Conservation (phyloP, 805 yeast genomes). For the Lachancea mirantina region DNA sequence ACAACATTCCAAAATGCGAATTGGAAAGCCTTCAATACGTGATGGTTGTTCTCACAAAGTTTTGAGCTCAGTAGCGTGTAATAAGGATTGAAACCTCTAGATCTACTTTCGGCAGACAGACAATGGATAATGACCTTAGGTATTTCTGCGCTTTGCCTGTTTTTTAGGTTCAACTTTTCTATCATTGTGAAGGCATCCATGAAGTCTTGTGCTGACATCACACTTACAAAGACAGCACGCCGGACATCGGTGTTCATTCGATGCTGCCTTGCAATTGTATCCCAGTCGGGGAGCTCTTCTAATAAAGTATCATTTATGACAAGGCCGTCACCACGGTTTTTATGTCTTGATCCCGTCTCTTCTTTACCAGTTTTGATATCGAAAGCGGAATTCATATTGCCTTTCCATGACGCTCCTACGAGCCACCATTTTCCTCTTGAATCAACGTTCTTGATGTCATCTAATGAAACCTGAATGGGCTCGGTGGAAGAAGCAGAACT, state of each 20-base stretch:
- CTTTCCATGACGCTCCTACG: conserved; percentile 97
- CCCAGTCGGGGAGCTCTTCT: conserved; percentile 78
- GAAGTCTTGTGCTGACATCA: conserved; percentile 92
- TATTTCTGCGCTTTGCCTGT: conserved; percentile 76
- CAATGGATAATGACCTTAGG: conserved; percentile 84
- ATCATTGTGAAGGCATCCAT: conserved; percentile 78
- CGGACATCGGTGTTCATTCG: conserved; percentile 95
- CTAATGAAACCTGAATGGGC: conserved; percentile 75
- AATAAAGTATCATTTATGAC: conserved; percentile 51
- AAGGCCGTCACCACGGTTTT: no score
- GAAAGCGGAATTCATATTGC: conserved; percentile 36
- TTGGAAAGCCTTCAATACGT: conserved; percentile 76
- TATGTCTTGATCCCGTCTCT: not conserved
- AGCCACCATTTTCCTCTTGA: conserved; percentile 98
- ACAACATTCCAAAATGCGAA: conserved; percentile 84
- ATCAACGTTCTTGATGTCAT: conserved; percentile 71
- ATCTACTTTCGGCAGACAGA: conserved; percentile 55
- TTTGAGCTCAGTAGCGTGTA: conserved; percentile 75
- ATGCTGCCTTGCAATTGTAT: conserved; percentile 74
- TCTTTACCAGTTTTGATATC: conserved; percentile 24
- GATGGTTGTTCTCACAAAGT: conserved; percentile 60
- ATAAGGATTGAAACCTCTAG: conserved; percentile 75
- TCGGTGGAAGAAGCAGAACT: conserved; percentile 37
- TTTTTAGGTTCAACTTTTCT: conserved; percentile 71
- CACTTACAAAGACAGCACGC: conserved; percentile 85